Base-by-base conservation (phyloP, 2,329 filamentous ascomycete species). In the Lachnellula suecica region DNA sequence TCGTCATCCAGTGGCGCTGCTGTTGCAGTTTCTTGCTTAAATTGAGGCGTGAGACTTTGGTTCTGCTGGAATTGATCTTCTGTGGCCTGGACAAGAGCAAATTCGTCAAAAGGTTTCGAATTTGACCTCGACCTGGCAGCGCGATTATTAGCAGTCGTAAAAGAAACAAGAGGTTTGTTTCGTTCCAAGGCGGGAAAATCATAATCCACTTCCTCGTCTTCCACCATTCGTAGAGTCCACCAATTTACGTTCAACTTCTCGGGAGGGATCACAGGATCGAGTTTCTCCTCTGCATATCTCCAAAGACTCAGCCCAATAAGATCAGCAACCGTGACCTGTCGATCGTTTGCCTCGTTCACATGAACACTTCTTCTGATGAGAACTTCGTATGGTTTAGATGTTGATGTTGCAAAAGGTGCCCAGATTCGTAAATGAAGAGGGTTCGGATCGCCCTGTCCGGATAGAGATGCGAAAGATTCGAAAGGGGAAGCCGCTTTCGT, bases 191-290 rank as follows among this genome's bases (percentile, higher is more conserved):
- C 85, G 27, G 89, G 88, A 59, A 94, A 94, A 64, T 94, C 90
- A 59, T 91, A 88, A 60, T 95, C 89, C 1, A 93, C 85, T 64
- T 94, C 89, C 44, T 88, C 90, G 51, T 89, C 88, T 65, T 94
- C 85, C 2, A 92, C 88, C 84, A 95, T 91, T 37, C 89, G 81
- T 51, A 95, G 72, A 22, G 85, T 89, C 87, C 88, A 94, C 74
- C 84, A 84, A 64, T 93, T 93, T 61, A 92, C 85, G 61, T 89
- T 90, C 47, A 84, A 75, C 64, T 90, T 89, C 46, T 85, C 81
- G 2, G 73, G 67, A 0, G 83, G 74, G 9, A 94, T 73, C 1
- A 79, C 67, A 3, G 89, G 89, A 58, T 91, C 82, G 24, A 84
- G 74, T 60, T 88, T 88, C 66, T 92, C 88, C 62, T 92, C 86